Conservation (phyloP, 2,329 filamentous ascomycete species). For the Alternaria rosae region DNA sequence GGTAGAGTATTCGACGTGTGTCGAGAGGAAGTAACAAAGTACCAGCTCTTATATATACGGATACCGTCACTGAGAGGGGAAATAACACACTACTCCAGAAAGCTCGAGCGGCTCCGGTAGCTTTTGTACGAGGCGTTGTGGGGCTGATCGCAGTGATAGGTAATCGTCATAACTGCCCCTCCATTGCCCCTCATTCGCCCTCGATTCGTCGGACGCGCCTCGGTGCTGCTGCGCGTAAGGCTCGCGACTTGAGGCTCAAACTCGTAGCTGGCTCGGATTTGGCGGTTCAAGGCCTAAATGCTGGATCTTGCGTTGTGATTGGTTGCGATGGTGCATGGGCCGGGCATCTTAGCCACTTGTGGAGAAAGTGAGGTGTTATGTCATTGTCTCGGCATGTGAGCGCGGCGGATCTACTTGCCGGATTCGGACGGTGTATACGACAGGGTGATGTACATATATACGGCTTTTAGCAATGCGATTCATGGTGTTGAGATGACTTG, state of each 20-base stretch:
- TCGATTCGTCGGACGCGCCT: conserved; percentile 27
- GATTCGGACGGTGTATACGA: conserved; percentile 23
- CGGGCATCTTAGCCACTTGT: conserved; percentile 31
- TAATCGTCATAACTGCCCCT: conserved; percentile 33
- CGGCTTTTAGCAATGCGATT: conserved; percentile 11
- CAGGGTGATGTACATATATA: conserved; percentile 4
- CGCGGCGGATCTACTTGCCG: conserved; percentile 28
- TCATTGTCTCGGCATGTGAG: conserved; percentile 8
- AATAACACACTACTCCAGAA: conserved; percentile 16
- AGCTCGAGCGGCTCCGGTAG: conserved; percentile 30
- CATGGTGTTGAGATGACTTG: not conserved
- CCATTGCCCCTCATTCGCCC: conserved; percentile 33
- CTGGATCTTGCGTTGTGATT: not conserved
- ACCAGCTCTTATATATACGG: conserved; percentile 8
- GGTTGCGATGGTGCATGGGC: conserved; percentile 14
- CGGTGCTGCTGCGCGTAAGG: conserved; percentile 29
- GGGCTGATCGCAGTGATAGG: conserved; percentile 22
- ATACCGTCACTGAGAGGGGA: conserved; percentile 14
- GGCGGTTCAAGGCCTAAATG: not conserved
- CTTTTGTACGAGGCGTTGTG: conserved; percentile 32
- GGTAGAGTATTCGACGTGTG: conserved; percentile 18
- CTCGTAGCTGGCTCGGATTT: conserved; percentile 31
- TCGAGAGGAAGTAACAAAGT: conserved; percentile 13
- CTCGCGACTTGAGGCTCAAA: conserved; percentile 38
- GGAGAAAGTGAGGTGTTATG: conserved; percentile 8